Conservation (phyloP, 305 asterid species). For the Petunia hybrid region DNA sequence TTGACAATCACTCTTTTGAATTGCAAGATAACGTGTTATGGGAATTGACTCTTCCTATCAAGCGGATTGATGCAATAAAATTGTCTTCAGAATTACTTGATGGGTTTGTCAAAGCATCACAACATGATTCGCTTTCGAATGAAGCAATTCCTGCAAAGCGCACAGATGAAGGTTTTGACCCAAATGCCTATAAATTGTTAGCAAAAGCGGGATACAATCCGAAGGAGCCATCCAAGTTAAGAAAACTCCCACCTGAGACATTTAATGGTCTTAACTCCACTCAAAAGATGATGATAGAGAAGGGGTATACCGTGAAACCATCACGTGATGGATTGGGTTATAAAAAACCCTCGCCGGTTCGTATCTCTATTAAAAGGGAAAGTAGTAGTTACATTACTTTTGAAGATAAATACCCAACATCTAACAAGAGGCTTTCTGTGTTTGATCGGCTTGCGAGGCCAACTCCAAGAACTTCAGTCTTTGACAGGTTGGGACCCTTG, state of each 20-base stretch:
- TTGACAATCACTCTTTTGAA: not conserved
- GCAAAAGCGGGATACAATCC: not conserved
- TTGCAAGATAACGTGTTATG: not conserved
- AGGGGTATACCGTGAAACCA: not conserved
- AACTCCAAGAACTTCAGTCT: not conserved
- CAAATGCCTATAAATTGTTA: not conserved
- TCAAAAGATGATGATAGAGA: not conserved
- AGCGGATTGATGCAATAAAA: not conserved
- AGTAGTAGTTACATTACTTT: not conserved
- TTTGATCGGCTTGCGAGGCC: not conserved
- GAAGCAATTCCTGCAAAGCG: too few relatives aligned
- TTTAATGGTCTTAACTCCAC: too few relatives aligned
- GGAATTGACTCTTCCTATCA: not conserved
- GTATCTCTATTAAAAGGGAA: not conserved
- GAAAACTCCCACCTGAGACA: too few relatives aligned
- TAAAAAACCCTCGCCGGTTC: too few relatives aligned
- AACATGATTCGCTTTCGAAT: not conserved
- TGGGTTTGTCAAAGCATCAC: not conserved
- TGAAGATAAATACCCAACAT: not conserved
- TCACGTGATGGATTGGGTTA: too few relatives aligned
- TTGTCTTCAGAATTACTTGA: not conserved
- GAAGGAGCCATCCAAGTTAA: not conserved
- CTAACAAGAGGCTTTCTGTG: not conserved
- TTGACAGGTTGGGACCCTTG: too few relatives aligned
- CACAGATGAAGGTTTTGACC: not conserved